These are phyloP conservation scores for Colletotrichum higginsianum DNA, from an alignment of 2,329 filamentous ascomycete species.

Conservation along the genomic window DNA sequence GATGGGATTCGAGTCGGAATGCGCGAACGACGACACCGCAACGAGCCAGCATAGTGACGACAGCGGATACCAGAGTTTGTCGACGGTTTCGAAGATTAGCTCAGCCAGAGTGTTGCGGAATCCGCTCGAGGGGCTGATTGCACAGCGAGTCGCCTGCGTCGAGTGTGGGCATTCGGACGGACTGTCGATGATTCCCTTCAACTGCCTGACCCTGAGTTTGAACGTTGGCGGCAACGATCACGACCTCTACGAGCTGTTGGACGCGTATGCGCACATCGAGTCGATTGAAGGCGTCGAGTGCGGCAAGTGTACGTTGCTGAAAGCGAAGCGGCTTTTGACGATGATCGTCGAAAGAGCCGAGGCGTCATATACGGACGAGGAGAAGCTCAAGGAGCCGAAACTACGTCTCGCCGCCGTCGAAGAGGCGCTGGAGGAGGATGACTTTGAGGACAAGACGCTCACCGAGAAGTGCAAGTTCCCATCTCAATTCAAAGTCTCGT, in stretches of 20 bases:
- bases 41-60: constrained; percentile 69
- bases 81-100: constrained; percentile 53
- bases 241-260: constrained; percentile 83
- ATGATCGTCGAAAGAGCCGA: constrained; percentile 61
- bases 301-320: constrained; percentile 87
- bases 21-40: constrained; percentile 58
- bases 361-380: constrained; percentile 56
- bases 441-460: constrained; percentile 81
- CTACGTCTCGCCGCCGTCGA: constrained; percentile 77
- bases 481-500: constrained; percentile 77
- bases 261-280: constrained; percentile 88
- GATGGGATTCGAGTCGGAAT: constrained; percentile 58
- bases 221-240: constrained; percentile 74
- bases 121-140: constrained; percentile 88
- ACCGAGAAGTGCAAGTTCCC: constrained; percentile 76
- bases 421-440: constrained; percentile 81
- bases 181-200: constrained; percentile 92
- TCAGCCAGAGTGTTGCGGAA: constrained; percentile 67
- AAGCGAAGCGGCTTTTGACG: constrained; percentile 63
- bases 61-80: constrained; percentile 68
- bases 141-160: constrained; percentile 90
- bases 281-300: constrained; percentile 92
- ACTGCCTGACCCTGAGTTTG: constrained; percentile 89
- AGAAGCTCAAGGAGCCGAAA: constrained; percentile 65
- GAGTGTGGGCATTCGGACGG: constrained; percentile 90